Base-by-base conservation (phyloP, 805 yeast genomes). In the Metschnikowia proteae region DNA sequence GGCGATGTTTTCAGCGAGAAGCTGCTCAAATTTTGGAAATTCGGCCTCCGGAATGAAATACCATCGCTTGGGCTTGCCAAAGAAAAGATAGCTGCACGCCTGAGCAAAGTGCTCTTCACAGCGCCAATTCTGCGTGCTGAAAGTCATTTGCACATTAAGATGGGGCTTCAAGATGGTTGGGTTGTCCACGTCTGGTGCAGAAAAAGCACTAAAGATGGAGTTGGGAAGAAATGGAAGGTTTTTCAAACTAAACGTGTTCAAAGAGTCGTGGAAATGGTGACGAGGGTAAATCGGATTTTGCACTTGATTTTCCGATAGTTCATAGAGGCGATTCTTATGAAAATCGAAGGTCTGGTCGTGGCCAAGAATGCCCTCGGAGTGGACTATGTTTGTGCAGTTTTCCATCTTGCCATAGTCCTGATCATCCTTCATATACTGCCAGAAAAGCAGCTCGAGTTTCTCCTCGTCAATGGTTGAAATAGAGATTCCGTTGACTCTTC, bases 81-180 rank as follows among this genome's bases (percentile, higher is more conserved):
- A 54, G 53, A 80, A 81, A 40, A 75, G 79, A 52, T 74, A 83
- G 57, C 80, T 81, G 28, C 75, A 65, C 8, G 69, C 59, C 38
- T 81, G 80, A 2, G 84, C 61, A 61, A 78, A 79, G 51, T 80
- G 85, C 53, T 84, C 90, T 54, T 80, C 86, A 46, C 74, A 62
- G 22, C 65, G 62, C 88, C 88, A 85, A 38, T 79, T 72, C 45
- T 76, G 75, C 2, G 78, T 65, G 43, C 84, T 74, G 52, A 75
- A 78, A 2, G 80, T 66, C 80, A 78, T 77, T 1, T 79, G 81
- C 8, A 82, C 67, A 39, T 74, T 72, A 33, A 81, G 45, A n/a
- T 65, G 62, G 0, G 88, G 73, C 22, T 60, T 64, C 3, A 74
- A 57, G 11, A 80, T 49, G 4, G 74, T 78, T 30, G 66, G 66